A percentile compares a stretch with the other conserved stretches of the same genome.
phyloP scores from a whole-genome alignment of 257 asterid species.

The Nicotiana knightiana region DNA sequence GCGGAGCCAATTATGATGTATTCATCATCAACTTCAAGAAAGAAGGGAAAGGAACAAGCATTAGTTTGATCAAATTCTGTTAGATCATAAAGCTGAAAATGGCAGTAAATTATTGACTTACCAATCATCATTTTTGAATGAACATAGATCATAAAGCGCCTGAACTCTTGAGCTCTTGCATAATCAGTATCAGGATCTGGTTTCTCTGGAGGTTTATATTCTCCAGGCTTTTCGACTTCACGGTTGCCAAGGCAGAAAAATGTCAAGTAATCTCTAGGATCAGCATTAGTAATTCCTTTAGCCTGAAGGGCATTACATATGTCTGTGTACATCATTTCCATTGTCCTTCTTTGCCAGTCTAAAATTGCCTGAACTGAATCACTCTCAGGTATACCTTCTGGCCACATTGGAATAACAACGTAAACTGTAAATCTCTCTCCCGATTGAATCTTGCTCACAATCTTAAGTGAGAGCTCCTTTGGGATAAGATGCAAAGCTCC shows the following conservation, averaged over 20 bases:
- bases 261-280: constrained; percentile 64
- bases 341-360: constrained; percentile 96
- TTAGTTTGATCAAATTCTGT: neutral
- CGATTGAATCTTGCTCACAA: constrained; percentile 61
- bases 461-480: constrained; percentile 74
- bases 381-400: constrained; percentile 83
- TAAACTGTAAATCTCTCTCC: constrained; percentile 68
- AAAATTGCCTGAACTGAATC: constrained; percentile 81
- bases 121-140: constrained; percentile 95
- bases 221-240: constrained; percentile 41
- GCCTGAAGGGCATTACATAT: constrained; percentile 44
- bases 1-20: constrained; percentile 88
- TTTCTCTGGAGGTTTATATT: constrained; percentile 46
- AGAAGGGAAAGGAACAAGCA: neutral
- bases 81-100: neutral
- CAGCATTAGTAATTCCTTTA: constrained; percentile 39
- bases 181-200: constrained; percentile 66
- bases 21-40: constrained; percentile 73
- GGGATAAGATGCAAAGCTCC: constrained; percentile 73
- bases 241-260: constrained; percentile 92
- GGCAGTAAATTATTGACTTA: neutral
- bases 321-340: constrained; percentile 92
- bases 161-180: constrained; percentile 61
- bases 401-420: constrained; percentile 95
- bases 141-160: constrained; percentile 96